These are phyloP conservation scores for Boletus sp. DNA, from an alignment of 768 basidiomycete genomes.

Conservation along the genomic window DNA sequence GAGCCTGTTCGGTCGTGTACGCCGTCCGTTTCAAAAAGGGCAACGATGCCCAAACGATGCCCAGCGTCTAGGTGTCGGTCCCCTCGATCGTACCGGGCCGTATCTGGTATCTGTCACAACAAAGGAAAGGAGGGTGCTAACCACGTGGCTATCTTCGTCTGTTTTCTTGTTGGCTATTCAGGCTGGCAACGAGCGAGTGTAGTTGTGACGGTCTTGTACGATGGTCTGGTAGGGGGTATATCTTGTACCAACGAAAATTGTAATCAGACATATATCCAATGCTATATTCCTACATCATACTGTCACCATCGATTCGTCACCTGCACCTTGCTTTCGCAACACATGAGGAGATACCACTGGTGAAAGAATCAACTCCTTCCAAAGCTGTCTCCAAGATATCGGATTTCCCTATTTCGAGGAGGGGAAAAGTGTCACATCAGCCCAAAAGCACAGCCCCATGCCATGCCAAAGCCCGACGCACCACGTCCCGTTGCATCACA, in stretches of 20 bases:
- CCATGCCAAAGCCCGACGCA: slow-evolving; percentile 31
- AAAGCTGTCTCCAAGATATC: slow-evolving; percentile 74
- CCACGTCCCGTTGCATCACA: slow-evolving; percentile 67
- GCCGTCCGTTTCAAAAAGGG: too few species aligned
- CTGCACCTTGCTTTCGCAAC: slow-evolving; percentile 18
- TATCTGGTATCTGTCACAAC: too few species aligned
- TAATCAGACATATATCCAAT: background rate
- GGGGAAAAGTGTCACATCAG: background rate
- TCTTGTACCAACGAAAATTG: background rate
- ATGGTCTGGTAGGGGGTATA: background rate
- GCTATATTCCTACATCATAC: background rate
- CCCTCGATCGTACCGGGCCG: too few species aligned
- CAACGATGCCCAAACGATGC: too few species aligned
- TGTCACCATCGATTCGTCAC: background rate
- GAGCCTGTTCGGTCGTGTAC: too few species aligned
- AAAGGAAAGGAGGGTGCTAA: too few species aligned
- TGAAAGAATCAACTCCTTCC: slow-evolving; percentile 61
- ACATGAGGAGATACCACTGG: slow-evolving; percentile 59
- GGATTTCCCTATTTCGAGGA: slow-evolving; percentile 58
- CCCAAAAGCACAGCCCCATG: background rate
- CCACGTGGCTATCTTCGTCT: too few species aligned
- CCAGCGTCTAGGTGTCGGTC: too few species aligned
- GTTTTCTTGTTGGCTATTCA: too few species aligned
- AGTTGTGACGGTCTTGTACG: too few species aligned
- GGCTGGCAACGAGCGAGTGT: too few species aligned